Base-by-base conservation (phyloP, 805 yeast genomes). In the Ogataea philodendri region DNA sequence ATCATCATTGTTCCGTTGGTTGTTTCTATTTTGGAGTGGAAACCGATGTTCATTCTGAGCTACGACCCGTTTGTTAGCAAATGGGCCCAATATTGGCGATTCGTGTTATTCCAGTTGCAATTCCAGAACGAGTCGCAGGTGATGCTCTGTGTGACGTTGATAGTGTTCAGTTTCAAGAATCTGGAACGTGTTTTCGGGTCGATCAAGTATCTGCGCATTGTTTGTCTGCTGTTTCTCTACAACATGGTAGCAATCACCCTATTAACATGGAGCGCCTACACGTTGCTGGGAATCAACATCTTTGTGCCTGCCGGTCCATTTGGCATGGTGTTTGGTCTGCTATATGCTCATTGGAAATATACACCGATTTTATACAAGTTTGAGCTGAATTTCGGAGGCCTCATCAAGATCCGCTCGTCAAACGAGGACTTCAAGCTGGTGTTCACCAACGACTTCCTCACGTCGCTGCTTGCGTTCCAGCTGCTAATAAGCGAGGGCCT, bases 41-140 rank as follows among this genome's bases (percentile, higher is more conserved):
- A 75, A 52, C 67, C 70, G 26, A 51, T 60, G 29, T 68, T 72
- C 40, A 45, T 53, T 5, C 58, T 74, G 14, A 52, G 69, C 8
- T 64, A 71, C 31, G 72, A 67, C 40, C 87, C 87, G 2, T 76
- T 69, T 48, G 63, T 80, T 7, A 48, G 66, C 3, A 65, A 70
- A 39, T 78, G 79, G 62, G 35, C 54, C 9, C 87, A 80, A 45
- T 78, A 68, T 50, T 79, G 81, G 74, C 59, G 85, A 34, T 51
- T 74, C 7, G 28, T 67, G 6, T 52, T 69, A 5, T 70, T 66
- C 45, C 85, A 77, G 50, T 17, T 73, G 9, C 62, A 73, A n/a
- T 73, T 74, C 32, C 63, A 74, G 27, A 78, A 75, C 50, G 84
- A 78, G 51, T 69, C 81, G 5, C 84, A 80, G 54, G 74, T 69